Conservation (phyloP, 1,139 yeast species). For the Yueomyces sp. region DNA sequence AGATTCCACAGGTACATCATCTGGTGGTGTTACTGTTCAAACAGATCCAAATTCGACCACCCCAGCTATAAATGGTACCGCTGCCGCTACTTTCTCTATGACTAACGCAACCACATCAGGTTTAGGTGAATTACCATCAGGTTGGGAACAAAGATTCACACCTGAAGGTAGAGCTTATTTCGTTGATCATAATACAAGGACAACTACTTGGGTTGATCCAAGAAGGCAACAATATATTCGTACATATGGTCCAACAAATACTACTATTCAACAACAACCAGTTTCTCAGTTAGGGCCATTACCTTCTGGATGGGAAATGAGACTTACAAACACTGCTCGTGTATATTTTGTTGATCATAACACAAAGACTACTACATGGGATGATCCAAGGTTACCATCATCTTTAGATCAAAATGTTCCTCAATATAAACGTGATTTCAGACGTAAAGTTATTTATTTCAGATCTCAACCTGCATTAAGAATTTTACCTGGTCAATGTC, state of each 20-base stretch:
- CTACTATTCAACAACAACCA: slow-evolving; percentile 93
- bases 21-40: slow-evolving; percentile 22
- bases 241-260: slow-evolving; percentile 69
- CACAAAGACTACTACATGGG: slow-evolving; percentile 99
- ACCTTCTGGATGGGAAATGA: slow-evolving; percentile 99
- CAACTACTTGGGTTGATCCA: slow-evolving; percentile 99
- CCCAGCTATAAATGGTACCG: slow-evolving; percentile 48
- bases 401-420: slow-evolving; percentile 97
- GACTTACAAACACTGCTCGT: slow-evolving; percentile 94
- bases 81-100: slow-evolving; percentile 72
- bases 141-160: slow-evolving; percentile 98
- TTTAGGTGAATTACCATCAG: slow-evolving; percentile 91
- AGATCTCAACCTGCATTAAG: slow-evolving; percentile 97
- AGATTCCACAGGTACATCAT: slow-evolving; percentile 5
- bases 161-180: slow-evolving; percentile 97
- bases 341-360: slow-evolving; percentile 98
- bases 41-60: slow-evolving; percentile 27
- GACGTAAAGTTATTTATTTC: slow-evolving; percentile 93
- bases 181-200: slow-evolving; percentile 95
- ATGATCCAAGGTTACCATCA: slow-evolving; percentile 96
- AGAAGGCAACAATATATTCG: slow-evolving; percentile 97
- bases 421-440: slow-evolving; percentile 95
- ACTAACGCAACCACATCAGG: slow-evolving; percentile 94
- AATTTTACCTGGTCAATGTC: slow-evolving; percentile 96
- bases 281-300: slow-evolving; percentile 97